Percentiles rank a stretch among this genome's conserved stretches.
Evolutionary conservation across 2,329 filamentous ascomycete species (phyloP).

Genomic region (Ilyonectria destructans): DNA sequence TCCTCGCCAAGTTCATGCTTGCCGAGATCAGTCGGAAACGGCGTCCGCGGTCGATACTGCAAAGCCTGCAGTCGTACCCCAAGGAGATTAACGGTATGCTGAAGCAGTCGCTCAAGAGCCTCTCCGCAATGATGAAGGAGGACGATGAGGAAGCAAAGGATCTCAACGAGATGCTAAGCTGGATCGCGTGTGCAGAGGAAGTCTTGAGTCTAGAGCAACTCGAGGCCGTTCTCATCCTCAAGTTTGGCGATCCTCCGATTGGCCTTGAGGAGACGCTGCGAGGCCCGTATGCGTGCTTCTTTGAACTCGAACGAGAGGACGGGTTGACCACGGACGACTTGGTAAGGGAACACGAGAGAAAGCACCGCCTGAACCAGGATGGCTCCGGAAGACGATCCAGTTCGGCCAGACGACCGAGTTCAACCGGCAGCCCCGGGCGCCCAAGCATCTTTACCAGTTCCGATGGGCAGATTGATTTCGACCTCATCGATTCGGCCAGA

Average conservation of each 20-base stretch:
- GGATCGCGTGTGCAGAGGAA: conserved; percentile 63
- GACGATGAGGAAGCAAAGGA: conserved; percentile 59
- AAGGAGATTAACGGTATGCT: conserved; percentile 62
- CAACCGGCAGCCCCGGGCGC: conserved; percentile 39
- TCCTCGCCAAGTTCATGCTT: conserved; percentile 67
- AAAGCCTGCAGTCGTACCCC: conserved; percentile 62
- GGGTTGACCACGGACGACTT: conserved; percentile 61
- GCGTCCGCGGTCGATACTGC: conserved; percentile 62
- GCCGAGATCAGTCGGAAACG: conserved; percentile 64
- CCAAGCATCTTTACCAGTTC: conserved; percentile 37
- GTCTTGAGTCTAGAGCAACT: conserved; percentile 62
- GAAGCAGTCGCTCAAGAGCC: conserved; percentile 58
- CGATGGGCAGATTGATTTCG: neutral
- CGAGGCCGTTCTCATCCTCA: conserved; percentile 61
- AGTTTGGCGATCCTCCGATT: conserved; percentile 59
- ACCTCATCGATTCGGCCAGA: too few relatives aligned
- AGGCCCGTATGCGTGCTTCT: conserved; percentile 64
- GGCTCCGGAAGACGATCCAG: conserved; percentile 41
- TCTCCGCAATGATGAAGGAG: conserved; percentile 57
- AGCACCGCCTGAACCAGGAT: conserved; percentile 44
- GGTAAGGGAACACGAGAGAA: conserved; percentile 56
- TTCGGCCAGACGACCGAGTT: conserved; percentile 42
- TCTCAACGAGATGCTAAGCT: conserved; percentile 64
- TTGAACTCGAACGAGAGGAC: conserved; percentile 62
- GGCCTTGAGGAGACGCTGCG: conserved; percentile 61